Base-by-base conservation (phyloP, 2,329 filamentous ascomycete species). In the Didymella exigua region DNA sequence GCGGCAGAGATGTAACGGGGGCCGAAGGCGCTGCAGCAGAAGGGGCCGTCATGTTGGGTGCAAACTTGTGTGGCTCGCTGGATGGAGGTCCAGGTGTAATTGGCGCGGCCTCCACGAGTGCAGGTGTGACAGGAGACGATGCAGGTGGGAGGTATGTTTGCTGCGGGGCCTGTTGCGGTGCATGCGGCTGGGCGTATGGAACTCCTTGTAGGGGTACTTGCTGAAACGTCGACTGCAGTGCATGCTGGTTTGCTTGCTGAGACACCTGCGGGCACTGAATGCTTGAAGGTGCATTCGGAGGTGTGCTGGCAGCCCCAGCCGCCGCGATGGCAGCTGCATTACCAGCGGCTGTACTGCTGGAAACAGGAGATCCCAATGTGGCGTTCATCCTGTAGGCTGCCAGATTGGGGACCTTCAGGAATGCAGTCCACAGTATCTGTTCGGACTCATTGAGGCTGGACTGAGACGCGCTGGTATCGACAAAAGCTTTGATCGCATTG, bases 311-410 rank as follows among this genome's bases (percentile, higher is more conserved):
- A 8, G 68, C 71, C 42, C 67, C 67, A 41, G 65, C 66, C 11
- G 70, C 72, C 13, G 71, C 72, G 10, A 72, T 71, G n/a, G 66
- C 68, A 6, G 72, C 72, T 11, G 70, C 70, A 19, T 63, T 67
- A 38, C 58, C 68, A 9, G 67, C 70, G 7, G 67, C 60, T 14
- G 52, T 34, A 19, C 56, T 63, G 27, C 58, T 63, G n/a, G 64
- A 49, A 2, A 47, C 42, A 9, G 54, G 48, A 40, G 36, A 26
- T 13, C 41, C 36, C 8, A 18, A 51, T 23, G 63, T 43, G 16
- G 41, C 40, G 14, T 57, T 56, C n/a, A 49, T 52, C 21, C 60
- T 59, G 23, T 62, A 60, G 29, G 61, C 59, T 19, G 47, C 49
- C 24, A 69, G 42, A 16, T 60, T 59, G 18, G 58, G 55, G 19